A percentile compares a stretch with the other conserved stretches of the same genome.
Conservation (phyloP, 2,329 filamentous ascomycete genomes). For the Ophiostoma sp. region DNA sequence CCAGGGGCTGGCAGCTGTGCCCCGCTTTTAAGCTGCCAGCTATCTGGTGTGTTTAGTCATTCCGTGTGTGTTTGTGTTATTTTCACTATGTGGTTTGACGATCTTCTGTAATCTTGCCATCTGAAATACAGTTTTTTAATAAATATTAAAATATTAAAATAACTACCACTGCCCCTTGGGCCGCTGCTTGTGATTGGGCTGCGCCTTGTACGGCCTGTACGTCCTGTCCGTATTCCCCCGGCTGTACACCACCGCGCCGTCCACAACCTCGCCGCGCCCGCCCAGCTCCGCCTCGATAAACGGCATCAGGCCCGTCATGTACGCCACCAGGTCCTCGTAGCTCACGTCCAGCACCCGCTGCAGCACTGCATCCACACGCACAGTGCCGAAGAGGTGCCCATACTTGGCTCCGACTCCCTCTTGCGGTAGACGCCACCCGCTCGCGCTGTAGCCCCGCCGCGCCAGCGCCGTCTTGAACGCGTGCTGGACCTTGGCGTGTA, state of each 20-base stretch:
- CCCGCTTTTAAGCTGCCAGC: constrained; percentile 17
- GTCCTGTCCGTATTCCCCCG: not conserved
- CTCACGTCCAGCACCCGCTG: constrained; percentile 15
- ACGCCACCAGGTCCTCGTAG: constrained; percentile 20
- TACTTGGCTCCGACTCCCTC: not conserved
- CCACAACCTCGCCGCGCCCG: not conserved
- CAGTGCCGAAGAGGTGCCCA: constrained; percentile 26
- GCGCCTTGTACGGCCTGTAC: not conserved
- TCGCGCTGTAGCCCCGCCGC: constrained; percentile 28
- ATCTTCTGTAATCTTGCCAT: not conserved
- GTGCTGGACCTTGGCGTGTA: constrained; percentile 23
- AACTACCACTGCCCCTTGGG: not conserved
- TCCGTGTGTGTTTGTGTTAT: not conserved
- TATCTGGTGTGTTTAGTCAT: not conserved
- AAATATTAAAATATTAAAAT: not conserved
- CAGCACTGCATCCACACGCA: constrained; percentile 23
- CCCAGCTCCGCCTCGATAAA: constrained; percentile 23
- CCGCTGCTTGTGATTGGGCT: not conserved
- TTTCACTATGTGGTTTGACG: not conserved
- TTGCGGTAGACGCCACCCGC: constrained; percentile 23
- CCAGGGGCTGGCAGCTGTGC: constrained; percentile 20
- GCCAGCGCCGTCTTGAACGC: constrained; percentile 28
- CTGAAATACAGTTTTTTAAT: not conserved
- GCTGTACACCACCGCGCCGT: not conserved
- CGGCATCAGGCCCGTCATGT: constrained; percentile 22